Conservation (phyloP, 306 rosid species). For the Pyrus pyrifolia region DNA sequence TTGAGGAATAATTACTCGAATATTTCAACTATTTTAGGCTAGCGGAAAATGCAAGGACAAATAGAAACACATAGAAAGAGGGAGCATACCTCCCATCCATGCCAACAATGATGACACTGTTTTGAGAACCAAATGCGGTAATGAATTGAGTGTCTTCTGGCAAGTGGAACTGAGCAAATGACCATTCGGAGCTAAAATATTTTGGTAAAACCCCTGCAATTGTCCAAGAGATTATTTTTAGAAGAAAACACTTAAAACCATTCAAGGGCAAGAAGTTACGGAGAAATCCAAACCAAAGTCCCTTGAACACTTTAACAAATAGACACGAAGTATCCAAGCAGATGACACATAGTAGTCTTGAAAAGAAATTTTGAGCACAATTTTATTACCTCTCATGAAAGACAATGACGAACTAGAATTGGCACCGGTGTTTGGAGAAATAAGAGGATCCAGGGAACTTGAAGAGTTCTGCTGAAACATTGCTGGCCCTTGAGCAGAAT, state of each 20-base stretch:
- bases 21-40: neutral
- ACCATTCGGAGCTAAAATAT: slow-evolving; percentile 99
- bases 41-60: neutral
- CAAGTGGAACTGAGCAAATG: slow-evolving; percentile 82
- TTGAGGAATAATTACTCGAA: neutral
- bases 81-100: slow-evolving; percentile 79
- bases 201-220: slow-evolving; percentile 77
- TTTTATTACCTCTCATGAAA: slow-evolving; percentile 77
- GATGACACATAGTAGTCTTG: neutral
- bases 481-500: slow-evolving; percentile 41
- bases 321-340: slow-evolving; percentile 10
- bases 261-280: neutral
- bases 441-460: slow-evolving; percentile 62
- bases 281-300: slow-evolving; percentile 6
- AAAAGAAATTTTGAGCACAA: neutral
- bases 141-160: slow-evolving; percentile 65
- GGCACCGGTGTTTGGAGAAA: slow-evolving; percentile 66
- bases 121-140: slow-evolving; percentile 84
- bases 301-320: neutral
- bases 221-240: neutral
- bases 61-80: neutral
- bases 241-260: slow-evolving; percentile 1
- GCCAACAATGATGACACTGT: slow-evolving; percentile 59
- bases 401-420: slow-evolving; percentile 82
- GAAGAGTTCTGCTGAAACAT: slow-evolving; percentile 70